phyloP scores from a whole-genome alignment of 805 yeast species.

The Lachancea thermotolerans region DNA sequence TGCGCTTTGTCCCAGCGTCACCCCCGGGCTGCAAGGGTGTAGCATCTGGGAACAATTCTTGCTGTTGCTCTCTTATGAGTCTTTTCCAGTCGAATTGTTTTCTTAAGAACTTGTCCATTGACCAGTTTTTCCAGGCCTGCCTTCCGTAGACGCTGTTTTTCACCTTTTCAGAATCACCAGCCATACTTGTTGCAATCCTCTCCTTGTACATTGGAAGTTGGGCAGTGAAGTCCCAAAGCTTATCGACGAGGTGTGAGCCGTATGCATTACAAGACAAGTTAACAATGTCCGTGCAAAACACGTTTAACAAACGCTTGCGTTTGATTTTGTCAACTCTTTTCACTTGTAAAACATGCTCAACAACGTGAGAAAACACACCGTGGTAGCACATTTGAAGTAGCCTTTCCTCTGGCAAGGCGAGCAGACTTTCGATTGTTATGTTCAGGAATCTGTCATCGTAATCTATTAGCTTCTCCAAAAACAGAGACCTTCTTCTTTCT shows the following conservation, averaged over 20 bases:
- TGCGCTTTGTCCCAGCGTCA: not conserved
- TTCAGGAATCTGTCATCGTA: slow-evolving; percentile 57
- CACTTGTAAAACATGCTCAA: slow-evolving; percentile 57
- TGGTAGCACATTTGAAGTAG: slow-evolving; percentile 73
- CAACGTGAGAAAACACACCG: slow-evolving; percentile 85
- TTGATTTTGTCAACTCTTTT: slow-evolving; percentile 43
- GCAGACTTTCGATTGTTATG: slow-evolving; percentile 51
- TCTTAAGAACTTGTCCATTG: slow-evolving; percentile 69
- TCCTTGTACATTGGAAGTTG: slow-evolving; percentile 81
- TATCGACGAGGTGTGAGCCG: slow-evolving; percentile 87
- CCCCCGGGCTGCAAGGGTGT: slow-evolving; percentile 25
- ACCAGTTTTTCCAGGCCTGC: slow-evolving; percentile 94
- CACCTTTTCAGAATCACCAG: slow-evolving; percentile 53
- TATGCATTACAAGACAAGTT: slow-evolving; percentile 74
- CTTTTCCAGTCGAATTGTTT: slow-evolving; percentile 79
- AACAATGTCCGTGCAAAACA: slow-evolving; percentile 48
- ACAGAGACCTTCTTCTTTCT: slow-evolving; percentile 72
- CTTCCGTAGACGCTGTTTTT: slow-evolving; percentile 85
- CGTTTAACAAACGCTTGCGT: slow-evolving; percentile 65
- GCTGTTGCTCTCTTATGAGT: slow-evolving; percentile 47
- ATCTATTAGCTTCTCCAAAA: slow-evolving; percentile 64
- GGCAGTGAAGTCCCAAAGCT: slow-evolving; percentile 71
- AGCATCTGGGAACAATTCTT: slow-evolving; percentile 34
- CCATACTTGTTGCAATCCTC: slow-evolving; percentile 65
- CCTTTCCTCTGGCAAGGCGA: slow-evolving; percentile 54